A percentile compares a stretch with the other conserved stretches of the same genome.
Evolutionary conservation across 208 protist genomes (phyloP).

Genomic region (Lotmaria passim): DNA sequence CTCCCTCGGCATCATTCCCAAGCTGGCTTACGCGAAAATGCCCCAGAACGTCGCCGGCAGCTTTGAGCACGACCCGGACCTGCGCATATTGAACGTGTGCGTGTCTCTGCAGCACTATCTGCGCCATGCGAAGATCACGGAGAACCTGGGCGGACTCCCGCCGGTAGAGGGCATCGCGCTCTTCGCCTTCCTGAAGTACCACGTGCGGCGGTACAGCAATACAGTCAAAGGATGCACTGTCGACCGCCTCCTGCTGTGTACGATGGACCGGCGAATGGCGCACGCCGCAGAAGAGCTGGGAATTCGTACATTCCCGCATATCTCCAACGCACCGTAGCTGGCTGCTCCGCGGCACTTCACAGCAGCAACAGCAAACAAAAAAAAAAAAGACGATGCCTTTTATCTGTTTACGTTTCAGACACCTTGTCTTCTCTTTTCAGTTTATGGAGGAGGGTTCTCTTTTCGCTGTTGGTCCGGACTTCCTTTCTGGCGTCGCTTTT

Average conservation of each 20-base stretch:
- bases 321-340: not conserved
- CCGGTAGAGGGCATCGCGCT: conserved; percentile 71
- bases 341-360: not conserved
- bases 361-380: not conserved
- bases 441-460: no score
- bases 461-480: no score
- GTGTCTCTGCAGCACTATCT: conserved; percentile 72
- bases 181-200: conserved; percentile 86
- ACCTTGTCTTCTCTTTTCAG: no score
- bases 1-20: conserved; percentile 54
- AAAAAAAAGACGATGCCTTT: no score
- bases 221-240: conserved; percentile 65
- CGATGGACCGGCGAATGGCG: conserved; percentile 74
- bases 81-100: conserved; percentile 82
- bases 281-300: conserved; percentile 62
- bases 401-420: no score
- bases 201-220: conserved; percentile 76
- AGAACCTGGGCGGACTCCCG: conserved; percentile 37
- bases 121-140: conserved; percentile 31
- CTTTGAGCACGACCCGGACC: conserved; percentile 68
- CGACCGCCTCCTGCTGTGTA: conserved; percentile 71
- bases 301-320: conserved; percentile 62
- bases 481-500: no score
- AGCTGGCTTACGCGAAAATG: conserved; percentile 71
- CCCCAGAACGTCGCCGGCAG: conserved; percentile 13